Percentiles rank a stretch among this genome's conserved stretches.
Conservation (phyloP, 2,329 filamentous ascomycete genomes). For the Biscogniauxia marginata region DNA sequence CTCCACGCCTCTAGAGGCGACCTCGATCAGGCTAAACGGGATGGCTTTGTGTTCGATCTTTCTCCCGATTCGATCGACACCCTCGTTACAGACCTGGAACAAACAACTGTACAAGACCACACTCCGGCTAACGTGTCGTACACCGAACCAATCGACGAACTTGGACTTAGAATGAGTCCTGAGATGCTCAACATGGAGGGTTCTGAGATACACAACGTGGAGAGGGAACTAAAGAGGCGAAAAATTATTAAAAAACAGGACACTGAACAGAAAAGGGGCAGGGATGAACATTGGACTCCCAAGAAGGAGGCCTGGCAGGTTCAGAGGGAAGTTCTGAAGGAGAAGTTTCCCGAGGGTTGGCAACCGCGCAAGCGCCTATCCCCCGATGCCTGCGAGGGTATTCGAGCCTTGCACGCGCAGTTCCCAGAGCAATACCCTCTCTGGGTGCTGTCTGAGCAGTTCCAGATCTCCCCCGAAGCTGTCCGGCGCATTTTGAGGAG, state of each 20-base stretch:
- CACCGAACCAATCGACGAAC: neutral
- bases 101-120: constrained; percentile 35
- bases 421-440: constrained; percentile 78
- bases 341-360: constrained; percentile 84
- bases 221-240: constrained; percentile 23
- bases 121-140: no score
- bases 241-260: constrained; percentile 27
- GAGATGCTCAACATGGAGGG: constrained; percentile 1
- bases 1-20: constrained; percentile 14
- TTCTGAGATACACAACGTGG: neutral
- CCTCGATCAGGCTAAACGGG: constrained; percentile 19
- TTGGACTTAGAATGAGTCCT: neutral
- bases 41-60: constrained; percentile 33
- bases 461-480: constrained; percentile 82
- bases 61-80: constrained; percentile 36
- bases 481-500: constrained; percentile 82
- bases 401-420: constrained; percentile 75
- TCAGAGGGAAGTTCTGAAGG: constrained; percentile 71
- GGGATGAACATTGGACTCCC: constrained; percentile 13
- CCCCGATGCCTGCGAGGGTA: constrained; percentile 87
- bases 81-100: constrained; percentile 1
- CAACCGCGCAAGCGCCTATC: constrained; percentile 81
- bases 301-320: constrained; percentile 62
- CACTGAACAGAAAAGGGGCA: neutral
- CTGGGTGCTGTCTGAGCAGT: constrained; percentile 68